Evolutionary conservation across 1,284 basidiomycete genomes (phyloP), one percentile per base, ranked within the genome.

Genomic region (Sutorius eximius): DNA sequence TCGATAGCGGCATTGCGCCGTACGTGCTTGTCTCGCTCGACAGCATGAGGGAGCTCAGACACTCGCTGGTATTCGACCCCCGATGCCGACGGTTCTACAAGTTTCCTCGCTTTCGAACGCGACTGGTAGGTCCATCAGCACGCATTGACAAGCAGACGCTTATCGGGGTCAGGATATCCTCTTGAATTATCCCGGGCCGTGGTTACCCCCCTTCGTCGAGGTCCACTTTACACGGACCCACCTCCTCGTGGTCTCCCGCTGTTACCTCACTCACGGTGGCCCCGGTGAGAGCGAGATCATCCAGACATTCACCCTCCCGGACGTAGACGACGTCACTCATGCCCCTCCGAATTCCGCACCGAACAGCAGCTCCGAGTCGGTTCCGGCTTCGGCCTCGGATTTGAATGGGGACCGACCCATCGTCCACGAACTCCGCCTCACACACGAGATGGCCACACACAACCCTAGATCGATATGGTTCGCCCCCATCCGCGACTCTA

Each of bases 351-450:
- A 36, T 27, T 18, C 40, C 6, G 3, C 5, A 1, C 10, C 36
- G n/a, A 37, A n/a, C 36, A 10, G 30, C 38, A 34, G 57, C 12
- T 20, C 24, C 24, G 24, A 27, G 24, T 27, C 40, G 18, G 22
- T 18, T 30, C 3, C 29, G n/a, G n/a, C 33, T 27, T 27, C 29
- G 34, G 24, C 24, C 34, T 27, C 18, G 37, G 5, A 27, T 5
- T 27, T 5, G 24, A 24, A 24, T 5, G 22, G 22, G 22, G 24
- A 27, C 11, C 3, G 16, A 27, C 41, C n/a, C 16, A n/a, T 27
- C 29, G 51, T 65, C 32, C 5, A 7, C 22, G 58, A 65, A 27
- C 60, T 64, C 40, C 62, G 64, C n/a, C 58, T 63, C 22, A 65
- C 52, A 5, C 62, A 67, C 12, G 60, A 67, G 40, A 22, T 32